Percentiles rank a stretch among this genome's conserved stretches.
These are phyloP conservation scores for Kluyveromyces sp. DNA, from an alignment of 1,139 yeast species.

Conservation along the genomic window DNA sequence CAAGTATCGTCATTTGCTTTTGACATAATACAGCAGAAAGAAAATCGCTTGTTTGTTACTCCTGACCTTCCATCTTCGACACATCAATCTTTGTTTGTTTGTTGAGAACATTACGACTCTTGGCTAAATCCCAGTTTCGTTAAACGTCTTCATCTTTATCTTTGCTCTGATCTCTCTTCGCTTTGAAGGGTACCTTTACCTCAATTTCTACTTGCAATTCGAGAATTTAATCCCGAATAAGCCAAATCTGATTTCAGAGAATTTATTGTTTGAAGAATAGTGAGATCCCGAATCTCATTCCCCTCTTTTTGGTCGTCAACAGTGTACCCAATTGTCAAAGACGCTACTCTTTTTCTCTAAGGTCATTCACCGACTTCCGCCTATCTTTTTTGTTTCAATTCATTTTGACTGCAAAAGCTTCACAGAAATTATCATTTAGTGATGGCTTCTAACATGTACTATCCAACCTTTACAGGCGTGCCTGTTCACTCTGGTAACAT, in stretches of 20 bases:
- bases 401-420: slow-evolving; percentile 2
- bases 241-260: neutral
- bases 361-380: slow-evolving; percentile 1
- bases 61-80: neutral
- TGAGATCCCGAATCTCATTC: neutral
- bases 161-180: neutral
- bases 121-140: neutral
- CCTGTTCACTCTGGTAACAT: slow-evolving; percentile 7
- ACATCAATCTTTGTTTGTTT: neutral
- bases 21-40: too few relatives aligned
- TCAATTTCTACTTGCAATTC: too few relatives aligned
- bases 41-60: too few relatives aligned
- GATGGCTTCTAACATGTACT: slow-evolving; percentile 23
- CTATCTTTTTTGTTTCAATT: slow-evolving; percentile 3
- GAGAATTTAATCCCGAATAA: too few relatives aligned
- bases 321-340: neutral
- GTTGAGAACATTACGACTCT: neutral
- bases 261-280: neutral
- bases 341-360: slow-evolving; percentile 5
- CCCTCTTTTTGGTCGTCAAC: neutral
- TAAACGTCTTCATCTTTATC: neutral
- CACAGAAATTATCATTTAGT: neutral
- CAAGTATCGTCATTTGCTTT: too few relatives aligned
- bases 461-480: slow-evolving; percentile 17
- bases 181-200: too few relatives aligned